Percentiles rank a stretch among this genome's conserved stretches.
These are phyloP conservation scores for Fraxinus dipetala DNA, from an alignment of 305 asterid genomes.

Conservation along the genomic window DNA sequence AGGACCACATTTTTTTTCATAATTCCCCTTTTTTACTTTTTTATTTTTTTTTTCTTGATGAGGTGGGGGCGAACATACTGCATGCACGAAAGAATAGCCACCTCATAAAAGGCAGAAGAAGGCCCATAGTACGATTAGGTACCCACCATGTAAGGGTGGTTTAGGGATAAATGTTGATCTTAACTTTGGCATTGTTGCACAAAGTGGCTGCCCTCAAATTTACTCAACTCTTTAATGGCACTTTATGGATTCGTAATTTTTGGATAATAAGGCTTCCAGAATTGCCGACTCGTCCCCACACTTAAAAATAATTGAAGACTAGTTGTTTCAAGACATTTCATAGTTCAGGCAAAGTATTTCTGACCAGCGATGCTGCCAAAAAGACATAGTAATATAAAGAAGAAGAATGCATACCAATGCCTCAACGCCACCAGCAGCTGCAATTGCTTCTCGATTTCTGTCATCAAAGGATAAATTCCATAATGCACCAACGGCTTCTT, in stretches of 20 bases:
- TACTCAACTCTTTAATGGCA: not conserved
- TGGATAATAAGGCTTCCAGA: not conserved
- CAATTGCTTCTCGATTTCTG: slow-evolving; percentile 55
- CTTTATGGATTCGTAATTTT: not conserved
- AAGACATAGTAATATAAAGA: not conserved
- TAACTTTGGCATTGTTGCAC: not conserved
- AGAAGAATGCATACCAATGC: slow-evolving; percentile 40
- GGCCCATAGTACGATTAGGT: not conserved
- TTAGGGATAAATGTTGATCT: not conserved
- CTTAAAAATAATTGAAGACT: not conserved
- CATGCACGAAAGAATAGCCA: not conserved
- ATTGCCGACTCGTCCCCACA: not conserved
- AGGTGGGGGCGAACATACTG: not conserved
- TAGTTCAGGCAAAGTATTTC: not conserved
- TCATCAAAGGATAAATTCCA: slow-evolving; percentile 61
- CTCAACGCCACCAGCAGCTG: slow-evolving; percentile 56
- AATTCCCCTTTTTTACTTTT: not conserved
- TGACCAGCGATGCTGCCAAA: not conserved
- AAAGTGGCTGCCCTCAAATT: not conserved
- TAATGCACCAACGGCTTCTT: slow-evolving; percentile 62
- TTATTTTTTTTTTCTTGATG: not conserved
- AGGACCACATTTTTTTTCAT: not conserved
- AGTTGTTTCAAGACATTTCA: not conserved
- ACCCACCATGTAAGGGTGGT: not conserved
- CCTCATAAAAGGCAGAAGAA: not conserved